Evolutionary conservation across 441 rosid species (phyloP), one percentile per base, ranked within the genome.

Genomic region (Populus hybrid): DNA sequence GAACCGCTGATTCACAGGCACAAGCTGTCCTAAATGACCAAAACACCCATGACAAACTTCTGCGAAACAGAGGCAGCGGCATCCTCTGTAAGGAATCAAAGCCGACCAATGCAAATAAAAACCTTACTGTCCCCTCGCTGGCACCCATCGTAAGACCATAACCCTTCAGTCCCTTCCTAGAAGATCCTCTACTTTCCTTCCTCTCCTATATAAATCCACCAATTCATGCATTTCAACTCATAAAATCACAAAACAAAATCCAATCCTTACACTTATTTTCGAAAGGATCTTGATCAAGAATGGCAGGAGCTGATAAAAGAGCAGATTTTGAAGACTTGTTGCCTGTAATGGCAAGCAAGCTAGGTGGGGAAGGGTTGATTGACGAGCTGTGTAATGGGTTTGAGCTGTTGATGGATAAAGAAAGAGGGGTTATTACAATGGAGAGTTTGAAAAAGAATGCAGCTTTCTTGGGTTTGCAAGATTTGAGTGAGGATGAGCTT

Each of bases 311-410:
- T 53, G 61, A 53, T 16, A 53, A 53, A 53, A 53, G 61, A 53
- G 61, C 70, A 30, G 65, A 74, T 61, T 87, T 87, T 81, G 84
- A 90, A 81, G 85, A 91, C 71, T 75, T 85, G 71, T 73, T 89
- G 85, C 94, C 93, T 2, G 82, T 69, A 12, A 86, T 89, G 92
- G 92, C 89, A 4, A 80, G 84, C 75, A 89, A 89, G 82, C 86
- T 91, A 5, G 94, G 92, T 3, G 92, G 93, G 1, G 89, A 89
- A 23, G 90, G 90, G 36, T 83, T 91, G 24, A 85, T 89, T 61
- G 74, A 75, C 30, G 94, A 89, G 84, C 81, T 91, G 66, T 83
- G 90, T 67, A 88, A 86, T 4, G 91, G 94, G 78, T 91, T 91
- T 81, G 74, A 82, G 81, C 76, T 89, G 64, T 59, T 88, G 82